phyloP scores from a whole-genome alignment of 106 monocot species.

The Apostasia ramifera region DNA sequence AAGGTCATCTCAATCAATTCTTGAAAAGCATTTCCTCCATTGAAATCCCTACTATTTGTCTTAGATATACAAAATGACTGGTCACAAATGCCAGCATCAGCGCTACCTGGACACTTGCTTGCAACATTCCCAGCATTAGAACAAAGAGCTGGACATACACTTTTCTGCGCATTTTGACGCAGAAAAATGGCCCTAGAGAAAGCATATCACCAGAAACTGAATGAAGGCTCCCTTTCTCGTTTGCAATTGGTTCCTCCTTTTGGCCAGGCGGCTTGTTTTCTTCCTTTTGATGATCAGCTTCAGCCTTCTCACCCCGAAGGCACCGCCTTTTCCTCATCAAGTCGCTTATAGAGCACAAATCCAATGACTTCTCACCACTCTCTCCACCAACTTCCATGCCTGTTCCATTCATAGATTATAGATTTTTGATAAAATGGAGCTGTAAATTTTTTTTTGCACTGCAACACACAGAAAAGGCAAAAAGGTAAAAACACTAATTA shows the following conservation, averaged over 20 bases:
- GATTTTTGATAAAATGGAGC: no score
- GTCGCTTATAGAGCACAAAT: conserved; percentile 51
- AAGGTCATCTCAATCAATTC: conserved; percentile 45
- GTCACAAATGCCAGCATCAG: not conserved
- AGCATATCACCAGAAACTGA: not conserved
- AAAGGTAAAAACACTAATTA: conserved; percentile 8
- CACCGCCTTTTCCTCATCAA: conserved; percentile 67
- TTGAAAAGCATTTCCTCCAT: conserved; percentile 1
- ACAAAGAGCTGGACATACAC: not conserved
- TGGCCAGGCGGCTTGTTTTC: not conserved
- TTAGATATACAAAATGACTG: not conserved
- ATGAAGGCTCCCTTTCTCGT: not conserved
- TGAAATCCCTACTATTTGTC: not conserved
- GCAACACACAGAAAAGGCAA: conserved; percentile 6
- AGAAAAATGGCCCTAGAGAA: not conserved
- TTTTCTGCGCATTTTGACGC: conserved; percentile 7
- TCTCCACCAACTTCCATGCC: not conserved
- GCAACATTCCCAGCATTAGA: not conserved
- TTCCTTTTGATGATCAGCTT: conserved; percentile 5
- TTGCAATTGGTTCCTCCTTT: conserved; percentile 3
- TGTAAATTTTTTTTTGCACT: conserved; percentile 10
- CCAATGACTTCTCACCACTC: conserved; percentile 10
- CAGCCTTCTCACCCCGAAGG: conserved; percentile 25
- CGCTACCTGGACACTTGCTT: not conserved
- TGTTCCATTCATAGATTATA: conserved; percentile 10